These are phyloP conservation scores for Angomonas desouzai DNA, from an alignment of 208 protist genomes.

Conservation along the genomic window DNA sequence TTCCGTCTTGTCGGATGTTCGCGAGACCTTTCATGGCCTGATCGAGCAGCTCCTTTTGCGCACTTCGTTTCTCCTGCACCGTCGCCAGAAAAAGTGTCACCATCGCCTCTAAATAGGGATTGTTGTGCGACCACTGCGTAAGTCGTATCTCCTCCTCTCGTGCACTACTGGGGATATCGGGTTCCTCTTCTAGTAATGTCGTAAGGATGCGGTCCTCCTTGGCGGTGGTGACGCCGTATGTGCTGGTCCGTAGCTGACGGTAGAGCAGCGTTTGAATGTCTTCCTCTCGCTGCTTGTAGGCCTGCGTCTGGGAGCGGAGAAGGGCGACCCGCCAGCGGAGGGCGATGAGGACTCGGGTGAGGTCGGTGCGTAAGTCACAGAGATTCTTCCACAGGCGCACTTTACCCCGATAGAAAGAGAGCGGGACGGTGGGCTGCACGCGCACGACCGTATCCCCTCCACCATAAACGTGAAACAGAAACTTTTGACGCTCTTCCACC, in stretches of 20 bases:
- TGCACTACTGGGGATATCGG: conserved; percentile 34
- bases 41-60: conserved; percentile 12
- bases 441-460: background rate
- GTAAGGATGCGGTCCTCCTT: conserved; percentile 71
- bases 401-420: conserved; percentile 1
- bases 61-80: conserved; percentile 23
- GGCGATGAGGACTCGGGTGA: conserved; percentile 46
- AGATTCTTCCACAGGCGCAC: conserved; percentile 21
- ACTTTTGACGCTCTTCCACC: conserved; percentile 2
- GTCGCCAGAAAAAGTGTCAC: conserved; percentile 54
- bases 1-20: conserved; percentile 1
- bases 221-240: conserved; percentile 60
- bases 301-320: conserved; percentile 33
- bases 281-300: conserved; percentile 40
- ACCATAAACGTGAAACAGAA: background rate
- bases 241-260: conserved; percentile 52
- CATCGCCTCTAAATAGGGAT: conserved; percentile 39
- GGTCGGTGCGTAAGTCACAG: conserved; percentile 62
- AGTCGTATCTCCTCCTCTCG: conserved; percentile 60
- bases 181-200: conserved; percentile 43
- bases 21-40: background rate
- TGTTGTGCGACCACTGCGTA: conserved; percentile 31
- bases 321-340: conserved; percentile 56
- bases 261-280: conserved; percentile 56
- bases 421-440: background rate